A percentile compares a stretch with the other conserved stretches of the same genome.
Evolutionary conservation across 352 stramenopile genomes (phyloP).

Genomic region (Pythium sp.): DNA sequence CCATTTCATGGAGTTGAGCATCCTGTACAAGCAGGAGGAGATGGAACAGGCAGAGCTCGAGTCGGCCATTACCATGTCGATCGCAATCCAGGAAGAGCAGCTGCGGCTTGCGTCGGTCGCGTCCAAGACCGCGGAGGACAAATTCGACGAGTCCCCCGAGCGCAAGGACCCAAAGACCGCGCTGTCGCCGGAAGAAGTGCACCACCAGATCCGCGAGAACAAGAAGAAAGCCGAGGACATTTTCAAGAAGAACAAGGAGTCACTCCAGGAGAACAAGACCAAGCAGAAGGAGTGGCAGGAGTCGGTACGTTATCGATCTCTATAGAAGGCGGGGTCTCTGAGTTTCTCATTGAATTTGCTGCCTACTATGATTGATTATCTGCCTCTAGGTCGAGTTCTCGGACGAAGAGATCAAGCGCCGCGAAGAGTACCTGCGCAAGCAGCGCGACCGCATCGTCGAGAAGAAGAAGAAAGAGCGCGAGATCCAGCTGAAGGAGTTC

Average conservation of each 20-base stretch:
- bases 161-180: slow-evolving; percentile 21
- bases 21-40: slow-evolving; percentile 85
- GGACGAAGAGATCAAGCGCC: slow-evolving; percentile 64
- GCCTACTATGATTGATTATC: background rate
- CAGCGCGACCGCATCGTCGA: slow-evolving; percentile 77
- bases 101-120: slow-evolving; percentile 49
- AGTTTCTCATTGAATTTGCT: background rate
- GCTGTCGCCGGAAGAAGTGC: slow-evolving; percentile 49
- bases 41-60: slow-evolving; percentile 84
- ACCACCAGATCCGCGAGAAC: slow-evolving; percentile 55
- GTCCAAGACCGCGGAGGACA: slow-evolving; percentile 64
- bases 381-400: slow-evolving; percentile 37
- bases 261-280: slow-evolving; percentile 63
- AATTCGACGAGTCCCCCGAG: slow-evolving; percentile 34
- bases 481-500: slow-evolving; percentile 71
- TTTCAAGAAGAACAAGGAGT: slow-evolving; percentile 71
- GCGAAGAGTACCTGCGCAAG: slow-evolving; percentile 71
- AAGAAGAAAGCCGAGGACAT: slow-evolving; percentile 75
- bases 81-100: slow-evolving; percentile 71
- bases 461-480: slow-evolving; percentile 79
- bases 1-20: slow-evolving; percentile 82
- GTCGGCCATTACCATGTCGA: slow-evolving; percentile 70
- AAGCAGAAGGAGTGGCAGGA: slow-evolving; percentile 70
- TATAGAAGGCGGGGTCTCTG: background rate
- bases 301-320: slow-evolving; percentile 12